Percentiles rank a stretch among this genome's conserved stretches.
Conservation (phyloP, 108 stramenopile species). For the Cyclotella distinguenda region DNA sequence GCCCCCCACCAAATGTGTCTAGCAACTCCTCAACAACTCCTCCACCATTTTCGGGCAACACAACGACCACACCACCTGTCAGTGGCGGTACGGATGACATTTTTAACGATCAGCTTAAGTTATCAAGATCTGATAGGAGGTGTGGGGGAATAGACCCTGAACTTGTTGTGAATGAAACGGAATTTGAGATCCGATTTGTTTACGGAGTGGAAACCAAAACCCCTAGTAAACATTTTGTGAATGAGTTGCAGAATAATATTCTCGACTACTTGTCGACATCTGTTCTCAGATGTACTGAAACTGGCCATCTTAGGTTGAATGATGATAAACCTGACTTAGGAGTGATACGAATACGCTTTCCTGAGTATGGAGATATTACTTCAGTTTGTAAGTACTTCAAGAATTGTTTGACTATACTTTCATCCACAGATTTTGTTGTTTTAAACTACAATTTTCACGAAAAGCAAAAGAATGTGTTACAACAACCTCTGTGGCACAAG, state of each 20-base stretch:
- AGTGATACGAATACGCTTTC: constrained; percentile 41
- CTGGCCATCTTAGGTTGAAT: constrained; percentile 10
- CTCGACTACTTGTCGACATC: constrained; percentile 34
- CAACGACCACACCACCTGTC: background rate
- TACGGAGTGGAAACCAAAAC: constrained; percentile 38
- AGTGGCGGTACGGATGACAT: constrained; percentile 28
- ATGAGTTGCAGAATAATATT: constrained; percentile 28
- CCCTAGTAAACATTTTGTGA: background rate
- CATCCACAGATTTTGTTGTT: background rate
- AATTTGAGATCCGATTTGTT: constrained; percentile 35
- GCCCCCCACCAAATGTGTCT: background rate
- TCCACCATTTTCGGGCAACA: constrained; percentile 6
- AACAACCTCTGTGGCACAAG: constrained; percentile 26
- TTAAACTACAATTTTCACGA: background rate
- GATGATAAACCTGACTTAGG: constrained; percentile 16
- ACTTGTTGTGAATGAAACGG: background rate
- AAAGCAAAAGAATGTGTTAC: constrained; percentile 34
- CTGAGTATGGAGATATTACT: constrained; percentile 24
- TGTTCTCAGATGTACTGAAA: constrained; percentile 25
- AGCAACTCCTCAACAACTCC: background rate
- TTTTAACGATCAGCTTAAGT: constrained; percentile 3
- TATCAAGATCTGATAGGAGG: constrained; percentile 23
- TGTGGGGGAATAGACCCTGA: constrained; percentile 17
- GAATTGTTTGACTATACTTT: background rate
- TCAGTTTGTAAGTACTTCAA: constrained; percentile 27